phyloP scores from a whole-genome alignment of 2,329 filamentous ascomycete species.

The Pestalotiopsis sp. region DNA sequence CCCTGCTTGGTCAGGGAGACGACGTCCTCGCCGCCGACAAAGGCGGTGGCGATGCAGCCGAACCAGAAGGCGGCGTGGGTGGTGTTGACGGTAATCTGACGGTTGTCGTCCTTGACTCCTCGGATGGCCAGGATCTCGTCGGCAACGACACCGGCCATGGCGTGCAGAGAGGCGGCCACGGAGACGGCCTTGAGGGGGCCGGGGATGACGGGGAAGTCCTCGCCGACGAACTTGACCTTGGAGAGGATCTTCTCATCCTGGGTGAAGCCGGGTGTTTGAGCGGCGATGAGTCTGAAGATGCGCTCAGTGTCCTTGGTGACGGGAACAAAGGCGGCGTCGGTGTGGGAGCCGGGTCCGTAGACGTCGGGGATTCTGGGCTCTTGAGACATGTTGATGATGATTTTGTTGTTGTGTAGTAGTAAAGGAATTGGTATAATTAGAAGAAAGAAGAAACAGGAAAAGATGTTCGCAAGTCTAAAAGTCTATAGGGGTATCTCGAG shows the following conservation, averaged over 20 bases:
- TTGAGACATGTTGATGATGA: constrained; percentile 20
- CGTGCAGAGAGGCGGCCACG: constrained; percentile 36
- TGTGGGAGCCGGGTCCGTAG: constrained; percentile 36
- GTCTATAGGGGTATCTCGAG: not conserved
- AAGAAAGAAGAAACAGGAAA: not conserved
- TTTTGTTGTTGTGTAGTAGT: not conserved
- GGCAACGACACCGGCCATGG: constrained; percentile 32
- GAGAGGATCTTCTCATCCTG: constrained; percentile 28
- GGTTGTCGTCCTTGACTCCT: constrained; percentile 18
- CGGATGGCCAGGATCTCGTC: constrained; percentile 20
- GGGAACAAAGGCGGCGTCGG: constrained; percentile 28
- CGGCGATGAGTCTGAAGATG: constrained; percentile 33
- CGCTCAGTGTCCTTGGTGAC: constrained; percentile 33
- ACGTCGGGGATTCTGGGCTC: constrained; percentile 23
- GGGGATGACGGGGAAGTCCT: constrained; percentile 33
- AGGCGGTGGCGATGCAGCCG: constrained; percentile 39
- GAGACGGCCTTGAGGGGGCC: constrained; percentile 38
- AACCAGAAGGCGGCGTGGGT: constrained; percentile 50
- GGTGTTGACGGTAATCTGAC: constrained; percentile 45
- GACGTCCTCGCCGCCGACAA: constrained; percentile 39
- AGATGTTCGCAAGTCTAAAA: not conserved
- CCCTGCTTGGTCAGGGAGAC: constrained; percentile 30
- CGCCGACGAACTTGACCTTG: constrained; percentile 34
- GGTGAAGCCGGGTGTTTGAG: constrained; percentile 36
- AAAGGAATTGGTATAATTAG: not conserved